Evolutionary conservation across 2,329 filamentous ascomycete genomes (phyloP).

Genomic region (Lecanicillium sp.): DNA sequence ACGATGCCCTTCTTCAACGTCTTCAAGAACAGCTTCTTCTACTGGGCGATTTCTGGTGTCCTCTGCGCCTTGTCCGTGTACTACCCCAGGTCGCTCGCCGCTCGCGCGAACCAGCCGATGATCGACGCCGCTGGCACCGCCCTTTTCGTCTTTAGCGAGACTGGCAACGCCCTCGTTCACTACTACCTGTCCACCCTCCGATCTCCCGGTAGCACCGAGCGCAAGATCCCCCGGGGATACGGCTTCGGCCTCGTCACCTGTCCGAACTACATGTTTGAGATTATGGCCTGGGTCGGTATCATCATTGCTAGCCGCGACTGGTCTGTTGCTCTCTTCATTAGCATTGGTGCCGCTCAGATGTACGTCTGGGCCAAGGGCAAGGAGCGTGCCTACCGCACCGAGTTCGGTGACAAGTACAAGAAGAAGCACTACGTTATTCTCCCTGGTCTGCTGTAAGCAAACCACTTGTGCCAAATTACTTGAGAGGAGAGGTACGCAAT

Average conservation of each 20-base stretch:
- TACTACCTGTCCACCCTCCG: conserved; percentile 70
- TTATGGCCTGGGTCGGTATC: conserved; percentile 77
- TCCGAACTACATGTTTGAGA: conserved; percentile 96
- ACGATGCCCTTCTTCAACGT: conserved; percentile 92
- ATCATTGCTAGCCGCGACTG: conserved; percentile 73
- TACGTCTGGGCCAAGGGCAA: conserved; percentile 82
- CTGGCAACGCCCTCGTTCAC: conserved; percentile 75
- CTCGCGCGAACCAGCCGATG: conserved; percentile 36
- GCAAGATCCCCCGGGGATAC: conserved; percentile 79
- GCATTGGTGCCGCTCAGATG: conserved; percentile 73
- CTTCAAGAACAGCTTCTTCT: conserved; percentile 91
- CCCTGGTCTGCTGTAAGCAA: conserved; percentile 61
- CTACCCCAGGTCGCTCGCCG: conserved; percentile 62
- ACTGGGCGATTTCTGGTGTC: conserved; percentile 79
- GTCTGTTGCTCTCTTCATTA: conserved; percentile 68
- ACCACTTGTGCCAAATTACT: neutral
- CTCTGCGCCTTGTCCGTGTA: conserved; percentile 83
- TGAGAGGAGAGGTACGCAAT: too few species aligned
- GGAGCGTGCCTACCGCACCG: conserved; percentile 80
- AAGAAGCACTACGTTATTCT: conserved; percentile 83
- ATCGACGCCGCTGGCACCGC: conserved; percentile 62
- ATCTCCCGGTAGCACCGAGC: conserved; percentile 70
- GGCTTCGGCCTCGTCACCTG: conserved; percentile 85
- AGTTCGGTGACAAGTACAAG: conserved; percentile 92
- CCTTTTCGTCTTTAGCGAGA: conserved; percentile 70